A percentile compares a stretch with the other conserved stretches of the same genome.
These are phyloP conservation scores for Scutellaria baicalensis DNA, from an alignment of 257 asterid species.

Conservation along the genomic window DNA sequence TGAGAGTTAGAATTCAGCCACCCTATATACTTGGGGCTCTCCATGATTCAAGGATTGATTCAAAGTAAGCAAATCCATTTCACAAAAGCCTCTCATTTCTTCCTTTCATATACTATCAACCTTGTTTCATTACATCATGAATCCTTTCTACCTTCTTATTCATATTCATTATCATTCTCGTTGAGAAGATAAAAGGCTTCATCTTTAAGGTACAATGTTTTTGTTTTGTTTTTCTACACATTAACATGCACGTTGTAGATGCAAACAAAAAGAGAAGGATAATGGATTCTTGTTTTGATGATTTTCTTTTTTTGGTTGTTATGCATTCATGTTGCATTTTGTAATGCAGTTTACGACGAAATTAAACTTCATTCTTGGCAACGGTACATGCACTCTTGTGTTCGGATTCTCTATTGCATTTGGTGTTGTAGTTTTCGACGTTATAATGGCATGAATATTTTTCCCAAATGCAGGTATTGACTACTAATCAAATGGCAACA, in stretches of 20 bases:
- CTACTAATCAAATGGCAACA: conserved; percentile 49
- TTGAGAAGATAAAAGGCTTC: conserved; percentile 23
- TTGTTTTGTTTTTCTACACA: not conserved
- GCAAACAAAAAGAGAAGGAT: too few relatives aligned
- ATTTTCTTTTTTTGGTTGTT: not conserved
- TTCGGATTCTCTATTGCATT: not conserved
- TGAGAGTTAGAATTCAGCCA: too few relatives aligned
- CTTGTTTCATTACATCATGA: conserved; percentile 5
- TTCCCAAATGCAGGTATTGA: conserved; percentile 16
- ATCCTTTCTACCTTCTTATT: conserved; percentile 7
- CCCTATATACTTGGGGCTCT: conserved; percentile 17
- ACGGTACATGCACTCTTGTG: not conserved
- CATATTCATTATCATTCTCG: conserved; percentile 15
- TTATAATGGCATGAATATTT: too few relatives aligned
- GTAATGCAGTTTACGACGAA: not conserved
- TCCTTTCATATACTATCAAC: conserved; percentile 7
- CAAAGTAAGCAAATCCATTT: conserved; percentile 14
- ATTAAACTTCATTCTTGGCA: too few relatives aligned
- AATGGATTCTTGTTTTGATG: too few relatives aligned
- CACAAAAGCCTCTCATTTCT: conserved; percentile 13
- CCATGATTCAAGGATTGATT: conserved; percentile 28
- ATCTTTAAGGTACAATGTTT: conserved; percentile 22
- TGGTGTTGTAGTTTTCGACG: not conserved
- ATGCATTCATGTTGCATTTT: not conserved
- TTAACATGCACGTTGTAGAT: not conserved